Evolutionary conservation across 345 rosid species (phyloP).

Genomic region (Cardamine occulta): DNA sequence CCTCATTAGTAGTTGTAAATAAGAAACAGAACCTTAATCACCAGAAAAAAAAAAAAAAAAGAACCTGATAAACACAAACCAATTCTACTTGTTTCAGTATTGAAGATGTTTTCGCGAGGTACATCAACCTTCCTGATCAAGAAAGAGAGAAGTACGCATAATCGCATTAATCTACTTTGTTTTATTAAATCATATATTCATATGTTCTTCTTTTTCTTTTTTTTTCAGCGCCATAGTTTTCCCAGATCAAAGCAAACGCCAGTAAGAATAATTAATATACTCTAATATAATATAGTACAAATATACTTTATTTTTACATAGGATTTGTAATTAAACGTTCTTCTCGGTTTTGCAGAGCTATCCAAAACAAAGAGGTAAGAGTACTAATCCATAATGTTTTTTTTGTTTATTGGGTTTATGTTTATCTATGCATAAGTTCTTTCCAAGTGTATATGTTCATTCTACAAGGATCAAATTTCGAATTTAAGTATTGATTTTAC

Average conservation of each 20-base stretch:
- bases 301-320: not conserved
- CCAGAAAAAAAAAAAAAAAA: too few species aligned
- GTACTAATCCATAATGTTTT: not conserved
- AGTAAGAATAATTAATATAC: constrained; percentile 19
- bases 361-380: constrained; percentile 63
- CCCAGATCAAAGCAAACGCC: constrained; percentile 47
- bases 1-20: not conserved
- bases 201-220: not conserved
- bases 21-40: not conserved
- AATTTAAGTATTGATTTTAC: not conserved
- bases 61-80: not conserved
- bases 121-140: constrained; percentile 61
- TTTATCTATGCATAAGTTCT: not conserved
- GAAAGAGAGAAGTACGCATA: constrained; percentile 68
- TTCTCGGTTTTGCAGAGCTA: constrained; percentile 45
- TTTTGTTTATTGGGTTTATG: not conserved
- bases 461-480: not conserved
- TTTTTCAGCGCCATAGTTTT: constrained; percentile 55
- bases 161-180: not conserved
- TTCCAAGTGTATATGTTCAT: not conserved
- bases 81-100: constrained; percentile 45
- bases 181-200: not conserved
- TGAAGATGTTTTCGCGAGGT: constrained; percentile 73
- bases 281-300: not conserved
- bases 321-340: not conserved